Evolutionary conservation across 1,284 basidiomycete species (phyloP).

Genomic region (Cryptococcus sp.): DNA sequence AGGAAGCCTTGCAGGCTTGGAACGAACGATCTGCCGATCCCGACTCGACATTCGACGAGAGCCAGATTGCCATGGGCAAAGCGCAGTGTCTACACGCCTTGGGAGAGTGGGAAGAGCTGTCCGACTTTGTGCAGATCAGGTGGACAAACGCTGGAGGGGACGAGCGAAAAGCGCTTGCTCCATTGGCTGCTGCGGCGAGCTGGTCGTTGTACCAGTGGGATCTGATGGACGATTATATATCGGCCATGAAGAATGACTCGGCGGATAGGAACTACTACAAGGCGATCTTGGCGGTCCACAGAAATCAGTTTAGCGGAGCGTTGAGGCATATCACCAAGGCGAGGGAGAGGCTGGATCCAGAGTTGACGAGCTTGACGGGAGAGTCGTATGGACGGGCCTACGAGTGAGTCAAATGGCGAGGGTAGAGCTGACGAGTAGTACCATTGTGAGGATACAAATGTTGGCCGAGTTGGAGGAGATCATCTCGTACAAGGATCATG

Average conservation of each 20-base stretch:
- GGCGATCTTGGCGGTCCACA: slow-evolving; percentile 90
- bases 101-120: slow-evolving; percentile 94
- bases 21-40: slow-evolving; percentile 38
- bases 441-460: slow-evolving; percentile 98
- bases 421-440: slow-evolving; percentile 51
- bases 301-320: slow-evolving; percentile 91
- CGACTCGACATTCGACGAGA: slow-evolving; percentile 56
- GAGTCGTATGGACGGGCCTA: slow-evolving; percentile 96
- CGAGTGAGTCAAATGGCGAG: slow-evolving; percentile 57
- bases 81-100: slow-evolving; percentile 97
- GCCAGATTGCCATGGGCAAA: slow-evolving; percentile 67
- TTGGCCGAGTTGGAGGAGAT: slow-evolving; percentile 98
- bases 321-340: slow-evolving; percentile 87
- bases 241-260: slow-evolving; percentile 88
- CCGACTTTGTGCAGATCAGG: slow-evolving; percentile 77
- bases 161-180: slow-evolving; percentile 85
- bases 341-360: slow-evolving; percentile 87
- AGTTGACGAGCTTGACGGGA: slow-evolving; percentile 85
- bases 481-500: slow-evolving; percentile 88
- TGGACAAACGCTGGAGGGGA: slow-evolving; percentile 82
- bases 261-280: slow-evolving; percentile 94
- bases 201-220: slow-evolving; percentile 99
- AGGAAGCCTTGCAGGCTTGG: slow-evolving; percentile 85
- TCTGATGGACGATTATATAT: slow-evolving; percentile 95
- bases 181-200: slow-evolving; percentile 92